These are phyloP conservation scores for Chytriomyces hyalinus DNA, from an alignment of 192 early-diverging fungal genomes.

Conservation along the genomic window DNA sequence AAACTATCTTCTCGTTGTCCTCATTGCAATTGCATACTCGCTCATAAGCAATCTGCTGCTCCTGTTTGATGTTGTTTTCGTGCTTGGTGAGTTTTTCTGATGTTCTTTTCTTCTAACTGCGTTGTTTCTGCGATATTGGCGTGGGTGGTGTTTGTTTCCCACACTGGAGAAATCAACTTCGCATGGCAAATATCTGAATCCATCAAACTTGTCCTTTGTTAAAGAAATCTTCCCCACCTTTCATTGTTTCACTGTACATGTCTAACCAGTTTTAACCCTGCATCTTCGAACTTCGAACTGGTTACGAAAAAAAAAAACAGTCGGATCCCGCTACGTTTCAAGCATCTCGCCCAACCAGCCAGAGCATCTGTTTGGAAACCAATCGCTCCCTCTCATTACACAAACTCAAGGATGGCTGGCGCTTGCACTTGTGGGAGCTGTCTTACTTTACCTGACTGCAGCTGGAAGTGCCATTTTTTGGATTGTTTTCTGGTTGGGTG, in stretches of 20 bases:
- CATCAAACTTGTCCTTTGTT: not conserved
- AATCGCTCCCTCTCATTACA: slow-evolving; percentile 30
- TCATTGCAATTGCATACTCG: slow-evolving; percentile 46
- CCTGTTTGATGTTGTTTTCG: slow-evolving; percentile 48
- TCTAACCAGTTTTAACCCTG: not conserved
- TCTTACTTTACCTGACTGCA: slow-evolving; percentile 44
- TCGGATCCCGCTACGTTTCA: slow-evolving; percentile 30
- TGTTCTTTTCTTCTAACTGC: not conserved
- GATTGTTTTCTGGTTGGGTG: slow-evolving; percentile 38
- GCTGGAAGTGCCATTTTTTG: slow-evolving; percentile 49
- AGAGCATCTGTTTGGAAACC: slow-evolving; percentile 18
- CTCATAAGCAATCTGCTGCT: slow-evolving; percentile 53
- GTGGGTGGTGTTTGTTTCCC: not conserved
- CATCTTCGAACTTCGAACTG: not conserved
- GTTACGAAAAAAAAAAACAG: not conserved
- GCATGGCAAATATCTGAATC: not conserved
- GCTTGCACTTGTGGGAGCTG: slow-evolving; percentile 31
- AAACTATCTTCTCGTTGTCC: slow-evolving; percentile 53
- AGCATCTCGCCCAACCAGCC: slow-evolving; percentile 18
- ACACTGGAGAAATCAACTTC: not conserved
- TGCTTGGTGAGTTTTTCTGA: slow-evolving; percentile 35
- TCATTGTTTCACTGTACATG: not conserved
- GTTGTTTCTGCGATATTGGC: not conserved
- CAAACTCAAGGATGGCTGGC: slow-evolving; percentile 50
- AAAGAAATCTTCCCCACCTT: not conserved